Percentiles rank a stretch among this genome's conserved stretches.
Evolutionary conservation across 2,329 filamentous ascomycete genomes (phyloP).

Genomic region (Colletotrichum viniferum): DNA sequence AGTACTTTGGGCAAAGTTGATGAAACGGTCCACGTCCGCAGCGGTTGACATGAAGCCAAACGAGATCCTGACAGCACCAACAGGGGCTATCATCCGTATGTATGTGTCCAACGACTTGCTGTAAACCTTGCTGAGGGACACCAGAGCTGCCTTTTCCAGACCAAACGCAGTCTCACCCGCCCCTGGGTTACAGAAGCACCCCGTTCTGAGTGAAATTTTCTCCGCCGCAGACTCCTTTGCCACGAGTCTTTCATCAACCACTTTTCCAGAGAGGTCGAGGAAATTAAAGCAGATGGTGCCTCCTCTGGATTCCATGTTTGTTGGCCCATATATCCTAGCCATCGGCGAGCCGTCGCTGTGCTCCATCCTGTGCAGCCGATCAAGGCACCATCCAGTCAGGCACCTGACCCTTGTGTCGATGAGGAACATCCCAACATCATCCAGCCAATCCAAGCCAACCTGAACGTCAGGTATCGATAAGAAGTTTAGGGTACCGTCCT

Average conservation of each 20-base stretch:
- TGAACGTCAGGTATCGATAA: slow-evolving; percentile 41
- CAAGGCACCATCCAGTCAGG: slow-evolving; percentile 40
- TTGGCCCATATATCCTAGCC: slow-evolving; percentile 39
- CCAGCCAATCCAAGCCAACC: slow-evolving; percentile 40
- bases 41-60: slow-evolving; percentile 41
- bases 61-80: slow-evolving; percentile 41
- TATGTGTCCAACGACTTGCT: slow-evolving; percentile 27
- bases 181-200: slow-evolving; percentile 48
- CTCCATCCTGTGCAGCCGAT: slow-evolving; percentile 29
- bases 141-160: slow-evolving; percentile 23
- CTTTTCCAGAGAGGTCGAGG: slow-evolving; percentile 32
- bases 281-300: slow-evolving; percentile 44
- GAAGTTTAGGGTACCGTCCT: slow-evolving; percentile 46
- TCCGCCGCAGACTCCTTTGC: slow-evolving; percentile 34
- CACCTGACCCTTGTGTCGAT: slow-evolving; percentile 37
- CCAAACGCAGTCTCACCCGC: slow-evolving; percentile 39
- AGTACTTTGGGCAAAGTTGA: slow-evolving; percentile 33
- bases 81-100: slow-evolving; percentile 24
- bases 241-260: slow-evolving; percentile 42
- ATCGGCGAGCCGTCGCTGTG: slow-evolving; percentile 38
- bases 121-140: slow-evolving; percentile 9
- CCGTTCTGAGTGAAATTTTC: slow-evolving; percentile 42
- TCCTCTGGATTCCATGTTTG: slow-evolving; percentile 30
- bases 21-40: slow-evolving; percentile 38
- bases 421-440: slow-evolving; percentile 28